Base-by-base conservation (phyloP, 305 asterid genomes). In the Rubia peregrina region DNA sequence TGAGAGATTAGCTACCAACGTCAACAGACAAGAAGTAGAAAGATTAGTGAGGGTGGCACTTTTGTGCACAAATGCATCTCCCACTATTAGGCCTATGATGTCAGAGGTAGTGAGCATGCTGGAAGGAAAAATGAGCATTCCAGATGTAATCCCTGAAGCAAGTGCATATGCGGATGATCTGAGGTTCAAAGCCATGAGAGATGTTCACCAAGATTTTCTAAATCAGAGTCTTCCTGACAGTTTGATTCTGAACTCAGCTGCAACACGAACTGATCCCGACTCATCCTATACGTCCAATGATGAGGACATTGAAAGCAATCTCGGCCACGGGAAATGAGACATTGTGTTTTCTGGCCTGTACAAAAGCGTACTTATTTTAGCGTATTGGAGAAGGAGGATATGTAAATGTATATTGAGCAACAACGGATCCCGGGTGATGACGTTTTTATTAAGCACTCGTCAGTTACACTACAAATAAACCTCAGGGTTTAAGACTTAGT, bases 21-120 rank as follows among this genome's bases (percentile, higher is more conserved):
- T 81, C n/a, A 75, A 82, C 77, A 81, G 67, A 65, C 85, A 72
- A 71, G 98, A 94, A 79, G 85, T 79, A 48, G 88, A 80, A 64
- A 85, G 79, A 76, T 63, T 82, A 71, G 85, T 87, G 70, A 89
- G 82, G 81, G 78, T 91, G 57, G 92, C 96, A 49, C 78, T 91
- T 6, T 73, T 85, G 79, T 94, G 98, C 87, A 85, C 96, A 36
- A 85, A 84, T 69, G 84, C 88, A 17, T 82, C 96, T 46, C 88
- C 97, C 9, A 85, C 97, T 0, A 65, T 87, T 17, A 80, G 98
- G 89, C 98, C 98, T 9, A 71, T 83, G 1, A 94, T 94, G 98
- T 76, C 96, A 1, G 95, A 89, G 80, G 95, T 81, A 0, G 93
- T 91, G 42, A 85, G 83, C 68, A 91, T 94, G 90, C 90, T 94